These are phyloP conservation scores for Aspergillus tamarii DNA, from an alignment of 2,329 filamentous ascomycete species.

Conservation along the genomic window DNA sequence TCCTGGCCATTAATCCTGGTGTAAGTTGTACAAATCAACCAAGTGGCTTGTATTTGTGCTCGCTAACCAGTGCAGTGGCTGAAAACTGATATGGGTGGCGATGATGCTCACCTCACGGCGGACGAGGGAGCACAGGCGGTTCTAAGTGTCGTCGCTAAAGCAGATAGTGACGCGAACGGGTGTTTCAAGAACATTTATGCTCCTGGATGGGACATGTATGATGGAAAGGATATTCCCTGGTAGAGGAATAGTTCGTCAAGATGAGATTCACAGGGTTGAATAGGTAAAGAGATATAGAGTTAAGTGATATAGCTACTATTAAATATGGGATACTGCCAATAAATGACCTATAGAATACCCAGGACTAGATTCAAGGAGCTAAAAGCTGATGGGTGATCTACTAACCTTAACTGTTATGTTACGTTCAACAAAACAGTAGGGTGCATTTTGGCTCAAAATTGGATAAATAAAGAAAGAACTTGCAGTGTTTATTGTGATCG, in stretches of 20 bases:
- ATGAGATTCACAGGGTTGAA: background rate
- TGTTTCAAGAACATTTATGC: conserved; percentile 11
- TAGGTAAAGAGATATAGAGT: background rate
- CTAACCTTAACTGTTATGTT: no score
- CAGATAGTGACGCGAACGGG: background rate
- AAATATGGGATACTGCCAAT: no score
- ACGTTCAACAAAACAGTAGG: no score
- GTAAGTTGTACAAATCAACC: conserved; percentile 36
- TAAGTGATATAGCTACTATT: no score
- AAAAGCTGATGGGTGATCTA: no score
- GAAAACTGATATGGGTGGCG: conserved; percentile 14
- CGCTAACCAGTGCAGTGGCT: conserved; percentile 7
- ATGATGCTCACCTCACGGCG: conserved; percentile 13
- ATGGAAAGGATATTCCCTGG: conserved; percentile 9
- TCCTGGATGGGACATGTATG: conserved; percentile 11
- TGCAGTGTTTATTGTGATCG: no score
- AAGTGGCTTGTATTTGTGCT: background rate
- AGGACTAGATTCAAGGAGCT: fast-evolving
- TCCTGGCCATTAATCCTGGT: conserved; percentile 50
- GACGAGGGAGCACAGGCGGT: conserved; percentile 9
- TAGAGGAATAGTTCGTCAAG: background rate
- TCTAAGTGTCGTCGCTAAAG: background rate
- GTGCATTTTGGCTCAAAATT: no score
- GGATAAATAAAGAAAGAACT: no score
- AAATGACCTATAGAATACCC: no score